Evolutionary conservation across 371 early-diverging fungal species (phyloP).

Genomic region (Mucor lusitanicus): DNA sequence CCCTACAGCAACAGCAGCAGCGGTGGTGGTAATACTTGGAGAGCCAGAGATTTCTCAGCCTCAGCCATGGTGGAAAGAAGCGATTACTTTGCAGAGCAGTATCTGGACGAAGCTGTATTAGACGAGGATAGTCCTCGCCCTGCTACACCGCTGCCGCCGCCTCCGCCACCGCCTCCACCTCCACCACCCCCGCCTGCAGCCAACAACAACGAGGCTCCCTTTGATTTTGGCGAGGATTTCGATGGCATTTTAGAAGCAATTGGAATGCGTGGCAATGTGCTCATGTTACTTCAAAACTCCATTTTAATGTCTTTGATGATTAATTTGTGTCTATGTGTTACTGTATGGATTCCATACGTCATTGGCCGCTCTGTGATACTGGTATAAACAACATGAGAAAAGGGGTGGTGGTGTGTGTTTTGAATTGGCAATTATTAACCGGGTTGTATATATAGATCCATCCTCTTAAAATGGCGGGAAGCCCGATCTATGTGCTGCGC

Average conservation of each 20-base stretch:
- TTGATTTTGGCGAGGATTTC: constrained; percentile 61
- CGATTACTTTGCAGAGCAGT: constrained; percentile 14
- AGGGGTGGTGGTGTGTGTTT: neutral
- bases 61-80: neutral
- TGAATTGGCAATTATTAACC: neutral
- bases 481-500: constrained; percentile 49
- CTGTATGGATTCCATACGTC: constrained; percentile 77
- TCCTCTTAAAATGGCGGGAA: constrained; percentile 45
- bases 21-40: too few relatives aligned
- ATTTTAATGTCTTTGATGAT: constrained; percentile 73
- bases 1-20: constrained; percentile 47
- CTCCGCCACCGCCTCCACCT: neutral
- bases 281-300: constrained; percentile 72
- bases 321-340: constrained; percentile 64
- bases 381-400: constrained; percentile 11
- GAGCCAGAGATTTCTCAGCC: constrained; percentile 11
- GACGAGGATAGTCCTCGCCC: neutral
- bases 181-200: neutral
- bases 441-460: constrained; percentile 32
- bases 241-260: constrained; percentile 83
- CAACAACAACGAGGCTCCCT: constrained; percentile 26
- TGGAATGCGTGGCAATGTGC: constrained; percentile 81
- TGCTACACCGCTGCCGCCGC: neutral
- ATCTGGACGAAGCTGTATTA: neutral
- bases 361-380: constrained; percentile 57